Evolutionary conservation across 805 yeast species (phyloP).

Genomic region (Wickerhamomyces canadensis): DNA sequence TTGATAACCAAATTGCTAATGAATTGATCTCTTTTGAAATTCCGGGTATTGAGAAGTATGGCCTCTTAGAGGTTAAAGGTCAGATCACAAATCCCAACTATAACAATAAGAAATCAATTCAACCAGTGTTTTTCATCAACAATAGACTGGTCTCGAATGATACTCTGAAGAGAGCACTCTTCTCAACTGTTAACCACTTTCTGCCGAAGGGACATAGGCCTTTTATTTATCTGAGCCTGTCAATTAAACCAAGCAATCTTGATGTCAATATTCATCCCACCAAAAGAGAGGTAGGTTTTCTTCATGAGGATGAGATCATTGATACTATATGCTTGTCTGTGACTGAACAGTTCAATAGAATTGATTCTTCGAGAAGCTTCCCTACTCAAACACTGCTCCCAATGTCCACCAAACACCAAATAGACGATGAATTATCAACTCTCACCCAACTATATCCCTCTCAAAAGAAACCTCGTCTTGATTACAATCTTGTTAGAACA

Average conservation of each 20-base stretch:
- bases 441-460: slow-evolving; percentile 1
- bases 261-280: slow-evolving; percentile 98
- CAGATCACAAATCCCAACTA: slow-evolving; percentile 68
- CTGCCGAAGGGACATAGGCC: slow-evolving; percentile 77
- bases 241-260: slow-evolving; percentile 59
- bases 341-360: slow-evolving; percentile 43
- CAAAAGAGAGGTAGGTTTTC: slow-evolving; percentile 82
- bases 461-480: slow-evolving; percentile 38
- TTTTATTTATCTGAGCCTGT: slow-evolving; percentile 70
- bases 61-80: slow-evolving; percentile 51
- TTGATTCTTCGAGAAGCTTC: slow-evolving; percentile 67
- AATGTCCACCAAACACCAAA: slow-evolving; percentile 20
- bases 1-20: slow-evolving; percentile 63
- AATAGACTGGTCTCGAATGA: slow-evolving; percentile 79
- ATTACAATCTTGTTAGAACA: slow-evolving; percentile 64
- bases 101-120: slow-evolving; percentile 54
- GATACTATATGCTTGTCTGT: slow-evolving; percentile 48
- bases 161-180: slow-evolving; percentile 65
- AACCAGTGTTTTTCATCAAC: slow-evolving; percentile 81
- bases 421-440: slow-evolving; percentile 9
- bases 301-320: slow-evolving; percentile 81
- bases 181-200: slow-evolving; percentile 37
- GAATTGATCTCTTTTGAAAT: slow-evolving; percentile 50
- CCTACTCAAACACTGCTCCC: slow-evolving; percentile 54
- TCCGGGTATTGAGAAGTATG: slow-evolving; percentile 31